Percentiles rank a stretch among this genome's conserved stretches.
phyloP scores from a whole-genome alignment of 139 green algal genomes.

The Asterochloris sp. region DNA sequence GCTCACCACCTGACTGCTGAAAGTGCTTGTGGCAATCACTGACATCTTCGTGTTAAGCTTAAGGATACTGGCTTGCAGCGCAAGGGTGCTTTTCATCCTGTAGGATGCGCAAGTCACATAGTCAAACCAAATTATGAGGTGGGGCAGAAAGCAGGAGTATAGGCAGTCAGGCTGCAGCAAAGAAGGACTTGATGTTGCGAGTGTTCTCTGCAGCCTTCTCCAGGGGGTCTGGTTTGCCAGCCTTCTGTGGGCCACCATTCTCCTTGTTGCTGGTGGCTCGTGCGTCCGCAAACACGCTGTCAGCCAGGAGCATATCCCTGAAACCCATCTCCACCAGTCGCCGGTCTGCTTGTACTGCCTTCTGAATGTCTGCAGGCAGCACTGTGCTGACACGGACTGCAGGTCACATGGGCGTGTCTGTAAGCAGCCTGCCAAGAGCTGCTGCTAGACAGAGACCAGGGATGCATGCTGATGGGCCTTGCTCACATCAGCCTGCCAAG shows the following conservation, averaged over 20 bases:
- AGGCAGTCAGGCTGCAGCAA: neutral
- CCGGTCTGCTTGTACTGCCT: constrained; percentile 21
- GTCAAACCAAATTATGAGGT: neutral
- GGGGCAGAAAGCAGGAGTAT: neutral
- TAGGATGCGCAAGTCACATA: neutral
- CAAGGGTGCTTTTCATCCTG: neutral
- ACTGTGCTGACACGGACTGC: neutral
- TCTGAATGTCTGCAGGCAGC: neutral
- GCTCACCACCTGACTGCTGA: neutral
- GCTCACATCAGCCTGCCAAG: neutral
- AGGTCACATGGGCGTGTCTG: neutral
- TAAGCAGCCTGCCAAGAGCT: neutral
- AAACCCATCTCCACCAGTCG: constrained; percentile 37
- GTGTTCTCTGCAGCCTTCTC: neutral
- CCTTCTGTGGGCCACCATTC: neutral
- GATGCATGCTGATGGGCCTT: neutral
- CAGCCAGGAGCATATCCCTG: constrained; percentile 19
- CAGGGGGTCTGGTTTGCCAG: neutral
- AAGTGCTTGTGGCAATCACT: neutral
- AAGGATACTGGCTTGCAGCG: neutral
- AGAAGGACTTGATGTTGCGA: neutral
- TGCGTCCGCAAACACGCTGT: constrained; percentile 28
- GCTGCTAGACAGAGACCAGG: neutral
- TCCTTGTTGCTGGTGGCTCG: constrained; percentile 3
- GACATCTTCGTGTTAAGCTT: neutral